Evolutionary conservation across 106 monocot species (phyloP).

Genomic region (Vanilla planifolia): DNA sequence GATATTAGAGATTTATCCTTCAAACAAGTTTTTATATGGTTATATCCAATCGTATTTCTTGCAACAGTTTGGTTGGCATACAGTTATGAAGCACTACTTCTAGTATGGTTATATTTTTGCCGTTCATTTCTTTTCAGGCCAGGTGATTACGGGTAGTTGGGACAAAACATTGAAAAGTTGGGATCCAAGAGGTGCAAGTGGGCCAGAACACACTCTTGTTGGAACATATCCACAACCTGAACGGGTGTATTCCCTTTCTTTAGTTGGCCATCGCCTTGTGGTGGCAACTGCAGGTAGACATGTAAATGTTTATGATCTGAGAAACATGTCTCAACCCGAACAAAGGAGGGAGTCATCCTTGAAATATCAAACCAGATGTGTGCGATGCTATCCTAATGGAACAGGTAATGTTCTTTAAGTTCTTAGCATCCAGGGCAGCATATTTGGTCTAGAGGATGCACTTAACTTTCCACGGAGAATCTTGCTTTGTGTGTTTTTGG

Average conservation of each 20-base stretch:
- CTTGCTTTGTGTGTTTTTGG: too few species aligned
- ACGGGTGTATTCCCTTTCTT: constrained; percentile 89
- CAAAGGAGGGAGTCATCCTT: constrained; percentile 86
- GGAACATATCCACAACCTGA: constrained; percentile 88
- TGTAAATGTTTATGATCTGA: constrained; percentile 89
- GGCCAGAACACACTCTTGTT: constrained; percentile 68
- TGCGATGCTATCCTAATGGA: constrained; percentile 94
- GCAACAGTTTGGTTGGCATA: too few species aligned
- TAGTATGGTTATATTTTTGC: background rate
- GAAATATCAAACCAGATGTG: constrained; percentile 99
- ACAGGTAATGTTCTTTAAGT: constrained; percentile 47
- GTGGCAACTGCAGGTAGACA: constrained; percentile 98
- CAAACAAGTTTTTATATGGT: too few species aligned
- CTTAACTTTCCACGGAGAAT: too few species aligned
- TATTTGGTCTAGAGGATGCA: too few species aligned
- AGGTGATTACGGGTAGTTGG: constrained; percentile 98
- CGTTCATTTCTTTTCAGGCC: constrained; percentile 32
- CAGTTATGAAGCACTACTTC: too few species aligned
- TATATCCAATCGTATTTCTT: too few species aligned
- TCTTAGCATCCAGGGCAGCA: too few species aligned
- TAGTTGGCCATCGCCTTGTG: constrained; percentile 70
- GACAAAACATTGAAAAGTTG: constrained; percentile 93
- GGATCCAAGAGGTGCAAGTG: constrained; percentile 98
- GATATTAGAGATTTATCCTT: too few species aligned
- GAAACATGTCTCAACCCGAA: constrained; percentile 98